Conservation (phyloP, 148 eudicot species). For the Drosera capensis region DNA sequence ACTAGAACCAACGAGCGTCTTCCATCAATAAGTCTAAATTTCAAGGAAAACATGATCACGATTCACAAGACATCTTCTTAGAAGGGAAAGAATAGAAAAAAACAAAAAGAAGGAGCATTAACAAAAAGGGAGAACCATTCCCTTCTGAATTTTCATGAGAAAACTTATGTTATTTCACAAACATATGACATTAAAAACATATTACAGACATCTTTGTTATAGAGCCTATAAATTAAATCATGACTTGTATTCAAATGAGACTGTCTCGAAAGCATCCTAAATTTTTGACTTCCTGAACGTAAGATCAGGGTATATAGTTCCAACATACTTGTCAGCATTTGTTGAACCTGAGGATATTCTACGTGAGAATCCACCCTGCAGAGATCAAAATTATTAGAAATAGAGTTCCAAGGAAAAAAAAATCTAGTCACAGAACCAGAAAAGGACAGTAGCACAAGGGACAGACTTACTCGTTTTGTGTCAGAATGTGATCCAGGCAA, state of each 20-base stretch:
- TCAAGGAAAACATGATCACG: no score
- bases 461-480: constrained; percentile 53
- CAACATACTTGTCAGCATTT: constrained; percentile 29
- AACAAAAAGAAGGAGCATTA: no score
- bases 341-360: constrained; percentile 39
- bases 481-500: constrained; percentile 95
- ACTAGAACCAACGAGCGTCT: constrained; percentile 83
- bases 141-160: no score
- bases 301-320: neutral
- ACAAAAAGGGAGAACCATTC: no score
- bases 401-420: neutral
- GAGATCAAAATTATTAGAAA: constrained; percentile 3
- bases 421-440: constrained; percentile 2
- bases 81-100: no score
- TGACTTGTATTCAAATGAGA: no score
- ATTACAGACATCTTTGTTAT: no score
- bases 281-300: no score
- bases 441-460: neutral
- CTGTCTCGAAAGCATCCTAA: neutral
- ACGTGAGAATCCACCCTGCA: constrained; percentile 62
- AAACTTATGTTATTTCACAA: no score
- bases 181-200: no score
- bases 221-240: no score
- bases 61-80: no score
- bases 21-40: constrained; percentile 49